phyloP scores from a whole-genome alignment of 495 filamentous ascomycete genomes.

The Filosporella fistucella region DNA sequence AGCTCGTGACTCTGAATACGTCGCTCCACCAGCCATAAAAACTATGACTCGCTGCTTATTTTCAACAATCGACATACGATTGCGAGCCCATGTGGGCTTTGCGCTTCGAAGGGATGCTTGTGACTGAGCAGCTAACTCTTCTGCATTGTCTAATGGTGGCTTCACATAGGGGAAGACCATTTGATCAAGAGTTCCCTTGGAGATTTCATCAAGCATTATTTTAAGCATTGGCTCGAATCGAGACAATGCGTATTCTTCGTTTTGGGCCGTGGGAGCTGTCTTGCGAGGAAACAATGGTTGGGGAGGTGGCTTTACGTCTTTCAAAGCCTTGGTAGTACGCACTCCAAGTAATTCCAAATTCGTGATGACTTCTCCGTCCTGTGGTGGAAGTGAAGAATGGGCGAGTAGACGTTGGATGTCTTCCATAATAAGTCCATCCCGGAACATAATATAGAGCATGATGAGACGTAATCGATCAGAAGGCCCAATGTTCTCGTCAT shows the following conservation, averaged over 20 bases:
- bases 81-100: slow-evolving; percentile 92
- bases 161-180: slow-evolving; percentile 75
- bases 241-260: slow-evolving; percentile 61
- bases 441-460: slow-evolving; percentile 78
- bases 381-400: slow-evolving; percentile 71
- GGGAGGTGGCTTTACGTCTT: slow-evolving; percentile 62
- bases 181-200: slow-evolving; percentile 62
- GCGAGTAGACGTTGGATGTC: slow-evolving; percentile 82
- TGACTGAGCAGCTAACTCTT: slow-evolving; percentile 52
- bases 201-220: slow-evolving; percentile 72
- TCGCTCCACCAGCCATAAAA: slow-evolving; percentile 95
- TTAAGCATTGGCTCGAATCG: slow-evolving; percentile 71
- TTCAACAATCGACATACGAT: slow-evolving; percentile 68
- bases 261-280: slow-evolving; percentile 41
- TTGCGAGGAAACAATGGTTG: slow-evolving; percentile 66
- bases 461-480: slow-evolving; percentile 81
- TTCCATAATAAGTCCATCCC: slow-evolving; percentile 80
- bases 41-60: slow-evolving; percentile 88
- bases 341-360: slow-evolving; percentile 84
- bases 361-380: slow-evolving; percentile 65
- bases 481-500: slow-evolving; percentile 65
- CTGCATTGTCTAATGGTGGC: slow-evolving; percentile 58
- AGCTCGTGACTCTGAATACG: slow-evolving; percentile 78
- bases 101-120: slow-evolving; percentile 77
- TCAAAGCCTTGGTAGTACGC: slow-evolving; percentile 66